These are phyloP conservation scores for Vaccinium myrtillus DNA, from an alignment of 148 eudicot species.

Conservation along the genomic window DNA sequence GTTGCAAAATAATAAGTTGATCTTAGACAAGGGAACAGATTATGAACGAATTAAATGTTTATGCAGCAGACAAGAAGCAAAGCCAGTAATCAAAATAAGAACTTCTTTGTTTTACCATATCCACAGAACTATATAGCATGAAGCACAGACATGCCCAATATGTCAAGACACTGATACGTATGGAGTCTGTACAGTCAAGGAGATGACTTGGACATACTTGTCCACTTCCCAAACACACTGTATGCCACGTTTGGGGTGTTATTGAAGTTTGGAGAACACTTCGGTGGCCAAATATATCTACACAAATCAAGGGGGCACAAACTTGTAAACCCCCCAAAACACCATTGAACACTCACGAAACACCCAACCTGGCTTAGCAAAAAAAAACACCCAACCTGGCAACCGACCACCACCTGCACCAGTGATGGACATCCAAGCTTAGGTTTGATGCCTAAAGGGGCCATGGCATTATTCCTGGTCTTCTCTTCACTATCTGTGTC, in stretches of 20 bases:
- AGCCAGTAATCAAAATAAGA: not conserved
- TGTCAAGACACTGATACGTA: too few species aligned
- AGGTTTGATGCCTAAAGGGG: not conserved
- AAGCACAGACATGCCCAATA: too few species aligned
- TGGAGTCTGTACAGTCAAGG: not conserved
- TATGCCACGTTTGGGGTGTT: not conserved
- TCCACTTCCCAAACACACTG: not conserved
- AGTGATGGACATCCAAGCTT: not conserved
- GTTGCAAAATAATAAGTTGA: not conserved
- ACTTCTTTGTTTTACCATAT: not conserved
- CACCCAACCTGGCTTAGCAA: not conserved
- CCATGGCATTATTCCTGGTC: not conserved
- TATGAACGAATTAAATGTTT: not conserved
- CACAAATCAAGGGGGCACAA: not conserved
- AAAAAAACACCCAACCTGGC: not conserved
- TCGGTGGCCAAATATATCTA: not conserved
- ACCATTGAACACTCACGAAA: too few species aligned
- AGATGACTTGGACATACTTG: not conserved
- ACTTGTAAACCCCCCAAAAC: too few species aligned
- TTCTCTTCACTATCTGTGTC: not conserved
- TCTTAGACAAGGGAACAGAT: not conserved
- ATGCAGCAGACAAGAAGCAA: not conserved
- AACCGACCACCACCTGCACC: not conserved
- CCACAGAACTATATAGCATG: too few species aligned
- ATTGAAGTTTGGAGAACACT: not conserved